Conservation (phyloP, 345 rosid species). For the Pugionium dolabratum region DNA sequence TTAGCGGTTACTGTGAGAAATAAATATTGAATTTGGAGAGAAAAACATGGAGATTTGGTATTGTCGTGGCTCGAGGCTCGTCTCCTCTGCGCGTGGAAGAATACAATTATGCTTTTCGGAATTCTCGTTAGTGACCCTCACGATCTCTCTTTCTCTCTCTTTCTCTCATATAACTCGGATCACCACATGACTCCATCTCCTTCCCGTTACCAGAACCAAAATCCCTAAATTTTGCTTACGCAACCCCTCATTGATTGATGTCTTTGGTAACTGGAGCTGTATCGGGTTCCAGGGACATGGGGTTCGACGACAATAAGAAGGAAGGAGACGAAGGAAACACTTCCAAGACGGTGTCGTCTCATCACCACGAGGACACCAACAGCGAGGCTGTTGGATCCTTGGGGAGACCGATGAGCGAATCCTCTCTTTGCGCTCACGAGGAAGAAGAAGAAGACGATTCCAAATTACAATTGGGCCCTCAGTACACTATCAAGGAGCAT, state of each 20-base stretch:
- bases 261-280: slow-evolving; percentile 54
- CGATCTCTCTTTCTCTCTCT: slow-evolving; percentile 31
- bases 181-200: slow-evolving; percentile 63
- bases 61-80: slow-evolving; percentile 39
- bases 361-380: slow-evolving; percentile 21
- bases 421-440: slow-evolving; percentile 46
- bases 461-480: slow-evolving; percentile 67
- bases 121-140: slow-evolving; percentile 39
- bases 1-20: no score
- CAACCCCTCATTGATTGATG: slow-evolving; percentile 44
- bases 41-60: slow-evolving; percentile 1
- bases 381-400: slow-evolving; percentile 43
- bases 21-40: no score
- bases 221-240: slow-evolving; percentile 21
- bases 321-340: slow-evolving; percentile 23
- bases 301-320: slow-evolving; percentile 46
- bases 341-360: slow-evolving; percentile 25
- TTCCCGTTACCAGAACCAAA: slow-evolving; percentile 28
- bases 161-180: slow-evolving; percentile 54
- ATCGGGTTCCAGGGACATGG: slow-evolving; percentile 58
- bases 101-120: slow-evolving; percentile 23
- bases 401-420: slow-evolving; percentile 49
- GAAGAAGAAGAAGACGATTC: slow-evolving; percentile 60
- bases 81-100: slow-evolving; percentile 37
- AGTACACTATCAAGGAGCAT: slow-evolving; percentile 69